A percentile compares a stretch with the other conserved stretches of the same genome.
Conservation (phyloP, 192 early-diverging fungal genomes). For the Podila epigama region DNA sequence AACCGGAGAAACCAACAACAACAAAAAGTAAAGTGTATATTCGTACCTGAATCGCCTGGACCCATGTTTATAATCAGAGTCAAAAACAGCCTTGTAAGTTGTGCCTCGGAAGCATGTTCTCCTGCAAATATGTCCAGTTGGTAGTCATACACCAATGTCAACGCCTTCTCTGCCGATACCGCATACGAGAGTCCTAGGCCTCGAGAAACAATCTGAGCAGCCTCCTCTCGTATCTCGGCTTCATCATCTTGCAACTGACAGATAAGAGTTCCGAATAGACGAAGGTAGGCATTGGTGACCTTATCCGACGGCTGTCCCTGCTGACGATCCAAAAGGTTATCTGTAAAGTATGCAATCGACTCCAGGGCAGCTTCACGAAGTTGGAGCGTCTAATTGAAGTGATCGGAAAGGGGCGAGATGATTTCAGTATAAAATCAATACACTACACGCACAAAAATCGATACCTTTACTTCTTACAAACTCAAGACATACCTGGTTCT, state of each 20-base stretch:
- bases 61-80: conserved; percentile 20
- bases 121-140: conserved; percentile 39
- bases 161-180: conserved; percentile 61
- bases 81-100: conserved; percentile 24
- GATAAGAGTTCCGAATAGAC: conserved; percentile 55
- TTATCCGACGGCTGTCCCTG: conserved; percentile 46
- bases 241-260: conserved; percentile 82
- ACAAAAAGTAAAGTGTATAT: neutral
- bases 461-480: too few species aligned
- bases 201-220: conserved; percentile 64
- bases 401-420: neutral
- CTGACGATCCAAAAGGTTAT: conserved; percentile 48
- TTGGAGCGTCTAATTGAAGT: conserved; percentile 55
- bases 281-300: conserved; percentile 42
- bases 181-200: conserved; percentile 64
- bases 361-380: conserved; percentile 61
- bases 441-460: too few species aligned
- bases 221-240: conserved; percentile 72
- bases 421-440: neutral
- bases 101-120: conserved; percentile 14
- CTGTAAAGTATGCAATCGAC: conserved; percentile 48
- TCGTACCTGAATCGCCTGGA: conserved; percentile 36
- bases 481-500: conserved; percentile 54
- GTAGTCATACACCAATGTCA: conserved; percentile 54
- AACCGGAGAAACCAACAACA: neutral